Evolutionary conservation across 2,329 filamentous ascomycete genomes (phyloP), one percentile per base, ranked within the genome.

Genomic region (Penicillium sp.): DNA sequence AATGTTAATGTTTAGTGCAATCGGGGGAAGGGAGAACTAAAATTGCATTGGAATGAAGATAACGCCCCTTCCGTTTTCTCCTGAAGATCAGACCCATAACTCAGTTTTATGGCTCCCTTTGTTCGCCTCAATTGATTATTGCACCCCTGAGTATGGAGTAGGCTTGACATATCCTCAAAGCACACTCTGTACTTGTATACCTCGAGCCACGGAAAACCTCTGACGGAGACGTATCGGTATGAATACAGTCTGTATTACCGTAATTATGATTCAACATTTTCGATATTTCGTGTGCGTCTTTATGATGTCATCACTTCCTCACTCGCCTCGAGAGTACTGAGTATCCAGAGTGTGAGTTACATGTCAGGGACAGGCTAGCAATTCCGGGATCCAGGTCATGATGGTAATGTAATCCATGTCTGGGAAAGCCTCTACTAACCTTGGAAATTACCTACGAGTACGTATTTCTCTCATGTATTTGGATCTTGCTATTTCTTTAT

Each of bases 81-180:
- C 64, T 66, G 64, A 66, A 66, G 63, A 67, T 67, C 64, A 48
- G 53, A 57, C 50, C 55, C 53, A 46, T 52, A 42, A 3, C 36
- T 36, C n/a, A 21, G 29, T 29, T 36, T 53, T 44, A 22, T 18
- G 45, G 27, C 27, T 24, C 31, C 16, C 18, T 48, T 18, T 39
- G 21, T 50, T 43, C 13, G 18, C 27, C 36, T 31, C 24, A 11
- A 46, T 29, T 16, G 14, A 54, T 49, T 34, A 50, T 14, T 14
- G 13, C 34, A 42, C 36, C 49, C 49, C 43, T 47, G 36, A 52
- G 14, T 11, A 10, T 4, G 22, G 36, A 52, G 14, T 11, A 10
- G 11, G 22, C n/a, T 55, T 38, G 14, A 40, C 18, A 40, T 22
- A 56, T 54, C 36, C 52, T 18, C 31, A 47, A 43, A n/a, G 34